Conservation (phyloP, 208 protist species). For the Trypanosoma grayi region DNA sequence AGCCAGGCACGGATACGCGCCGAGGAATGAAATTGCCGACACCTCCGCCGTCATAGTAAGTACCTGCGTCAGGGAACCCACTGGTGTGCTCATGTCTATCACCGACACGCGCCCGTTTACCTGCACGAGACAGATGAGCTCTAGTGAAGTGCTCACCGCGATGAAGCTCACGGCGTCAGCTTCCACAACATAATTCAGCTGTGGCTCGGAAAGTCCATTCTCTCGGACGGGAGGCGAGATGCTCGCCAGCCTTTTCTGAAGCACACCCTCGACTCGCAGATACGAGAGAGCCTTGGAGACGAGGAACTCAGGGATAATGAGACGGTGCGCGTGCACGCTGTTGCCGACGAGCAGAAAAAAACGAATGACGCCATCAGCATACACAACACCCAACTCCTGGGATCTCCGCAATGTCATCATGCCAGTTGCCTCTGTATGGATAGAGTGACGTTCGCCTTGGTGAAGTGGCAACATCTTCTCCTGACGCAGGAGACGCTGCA, state of each 20-base stretch:
- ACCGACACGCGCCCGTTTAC: constrained; percentile 61
- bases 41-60: constrained; percentile 62
- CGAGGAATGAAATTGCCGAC: constrained; percentile 56
- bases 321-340: constrained; percentile 44
- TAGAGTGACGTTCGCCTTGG: constrained; percentile 16
- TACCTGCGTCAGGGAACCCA: constrained; percentile 40
- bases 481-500: constrained; percentile 45
- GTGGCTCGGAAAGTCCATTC: background rate
- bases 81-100: constrained; percentile 44
- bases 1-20: constrained; percentile 70
- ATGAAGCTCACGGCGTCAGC: constrained; percentile 74
- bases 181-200: constrained; percentile 39
- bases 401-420: constrained; percentile 52
- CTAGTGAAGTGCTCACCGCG: constrained; percentile 46
- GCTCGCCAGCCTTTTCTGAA: background rate
- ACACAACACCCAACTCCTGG: constrained; percentile 68
- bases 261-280: constrained; percentile 10
- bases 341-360: constrained; percentile 61
- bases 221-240: too few relatives aligned
- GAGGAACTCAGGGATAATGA: constrained; percentile 71
- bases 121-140: constrained; percentile 71
- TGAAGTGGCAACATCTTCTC: constrained; percentile 13
- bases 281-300: constrained; percentile 44
- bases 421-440: constrained; percentile 54
- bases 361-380: constrained; percentile 71